Base-by-base conservation (phyloP, 2,329 filamentous ascomycete species). In the Hypomyces rosellus region DNA sequence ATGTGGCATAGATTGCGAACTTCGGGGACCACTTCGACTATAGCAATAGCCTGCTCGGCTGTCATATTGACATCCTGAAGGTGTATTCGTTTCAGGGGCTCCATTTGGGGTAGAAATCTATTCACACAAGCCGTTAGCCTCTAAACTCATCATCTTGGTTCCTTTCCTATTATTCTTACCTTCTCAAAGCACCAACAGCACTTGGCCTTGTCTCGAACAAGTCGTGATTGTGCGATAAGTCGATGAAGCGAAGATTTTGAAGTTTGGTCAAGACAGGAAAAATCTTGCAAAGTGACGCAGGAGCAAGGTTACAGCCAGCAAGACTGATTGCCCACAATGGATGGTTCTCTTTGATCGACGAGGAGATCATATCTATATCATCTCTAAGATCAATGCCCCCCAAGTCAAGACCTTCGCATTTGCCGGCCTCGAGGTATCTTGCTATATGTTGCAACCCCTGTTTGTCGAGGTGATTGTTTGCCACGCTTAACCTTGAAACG, bases 1-100 rank as follows among this genome's bases (percentile, higher is more conserved):
- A 99, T 76, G 69, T 97, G 92, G 7, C 90, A 90, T 34, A 99
- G 76, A 39, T 80, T 81, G 38, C 79, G 81, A 46, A 86, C 84
- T 65, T 99, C 93, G 0, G 93, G 90, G 6, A 97, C 71, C 34
- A 97, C 83, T 65, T 99, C 93, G 3, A 91, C 88, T 13, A 97
- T 74, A 6, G 89, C 88, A 63, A 97, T 97, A 7, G 86, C 88
- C 69, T 97, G 90, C 61, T 93, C 89, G 1, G 92, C 78, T 2
- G 82, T 86, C 73, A 99, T 81, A 38, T 85, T 83, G 18, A 95
- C 89, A 68, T 96, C 88, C 16, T 84, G 80, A 4, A 99, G 76
- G 65, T 97, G 91, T 52, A 99, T 81, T 14, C 93, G 82, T 65
- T 91, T 95, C 30, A 99, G 68, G 4, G 77, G 74, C 30, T 78